Base-by-base conservation (phyloP, 495 filamentous ascomycete species). In the Penicillium soppii region DNA sequence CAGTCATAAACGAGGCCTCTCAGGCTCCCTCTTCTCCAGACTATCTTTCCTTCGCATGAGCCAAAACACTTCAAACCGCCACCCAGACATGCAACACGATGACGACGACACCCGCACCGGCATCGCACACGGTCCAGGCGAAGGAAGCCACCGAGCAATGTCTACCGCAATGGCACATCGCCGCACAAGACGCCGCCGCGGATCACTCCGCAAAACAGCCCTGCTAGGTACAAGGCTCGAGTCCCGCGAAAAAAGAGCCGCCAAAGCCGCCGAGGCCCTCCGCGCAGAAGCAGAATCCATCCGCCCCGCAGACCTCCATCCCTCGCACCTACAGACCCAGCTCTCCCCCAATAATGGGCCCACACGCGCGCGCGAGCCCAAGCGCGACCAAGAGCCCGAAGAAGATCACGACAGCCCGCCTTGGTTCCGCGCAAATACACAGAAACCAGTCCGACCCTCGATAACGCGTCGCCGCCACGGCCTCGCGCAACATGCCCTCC, bases 161-260 rank as follows among this genome's bases (percentile, higher is more conserved):
- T 73, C 78, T 19, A 69, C 67, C 40, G 75, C 72, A 12, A 65
- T 80, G 12, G 81, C 86, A 53, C 83, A 88, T 51, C 72, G 67
- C 40, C 87, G 87, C 60, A 87, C 85, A 7, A 80, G 91, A 20
- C 83, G 85, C 49, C 84, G 92, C 36, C 84, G 87, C 54, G 87
- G 89, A 5, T 92, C 89, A 5, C 68, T 92, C 47, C 76, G 89
- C 35, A 94, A 92, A 57, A 88, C 89, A 3, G 90, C 89, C 20
- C 69, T 92, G 7, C 74, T 92, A 7, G 88, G 88, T 5, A 82
- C 87, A 38, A 81, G 87, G 15, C 54, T 75, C 9, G 73, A 77
- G 36, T 63, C 58, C 26, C 70, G 69, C 23, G 71, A 74, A 44
- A 83, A 82, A 62, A 82, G 72, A 50, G 47, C 51, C 37, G 63